phyloP scores from a whole-genome alignment of 768 basidiomycete species.

The Lactifluus volemus region DNA sequence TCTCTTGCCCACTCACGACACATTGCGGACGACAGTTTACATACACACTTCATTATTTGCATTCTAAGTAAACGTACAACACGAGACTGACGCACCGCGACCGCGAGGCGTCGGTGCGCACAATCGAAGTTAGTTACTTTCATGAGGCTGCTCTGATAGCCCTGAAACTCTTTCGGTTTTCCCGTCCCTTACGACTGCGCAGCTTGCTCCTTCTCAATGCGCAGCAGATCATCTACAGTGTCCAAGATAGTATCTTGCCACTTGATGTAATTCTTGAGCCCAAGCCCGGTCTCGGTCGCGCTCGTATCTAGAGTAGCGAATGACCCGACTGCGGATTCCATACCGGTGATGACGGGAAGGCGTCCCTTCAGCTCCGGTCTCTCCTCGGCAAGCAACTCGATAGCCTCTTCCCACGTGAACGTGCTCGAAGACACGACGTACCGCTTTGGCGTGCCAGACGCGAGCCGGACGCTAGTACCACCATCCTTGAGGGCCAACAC shows the following conservation, averaged over 20 bases:
- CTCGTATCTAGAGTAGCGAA: not conserved
- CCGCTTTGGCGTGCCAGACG: conserved; percentile 7
- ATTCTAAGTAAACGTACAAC: conserved; percentile 3
- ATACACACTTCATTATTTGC: conserved; percentile 3
- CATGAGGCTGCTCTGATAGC: not conserved
- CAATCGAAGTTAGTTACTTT: not conserved
- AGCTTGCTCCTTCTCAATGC: conserved; percentile 7
- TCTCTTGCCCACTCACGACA: not conserved
- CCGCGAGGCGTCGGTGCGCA: conserved; percentile 3
- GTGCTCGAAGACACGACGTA: conserved; percentile 22
- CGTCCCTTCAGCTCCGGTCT: conserved; percentile 23
- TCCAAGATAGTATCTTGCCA: conserved; percentile 16
- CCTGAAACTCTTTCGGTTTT: not conserved
- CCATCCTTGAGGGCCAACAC: conserved; percentile 21
- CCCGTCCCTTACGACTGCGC: not conserved
- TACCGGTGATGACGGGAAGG: conserved; percentile 15
- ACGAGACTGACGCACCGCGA: conserved; percentile 4
- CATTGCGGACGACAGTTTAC: not conserved
- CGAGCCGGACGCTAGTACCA: not conserved
- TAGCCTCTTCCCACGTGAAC: conserved; percentile 25
- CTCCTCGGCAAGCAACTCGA: conserved; percentile 19
- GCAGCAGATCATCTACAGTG: conserved; percentile 15
- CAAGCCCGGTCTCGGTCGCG: conserved; percentile 1
- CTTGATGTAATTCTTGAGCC: conserved; percentile 8
- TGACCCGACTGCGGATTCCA: not conserved